Conservation (phyloP, 2,329 filamentous ascomycete genomes). For the Hawksworthiomyces lignivorus region DNA sequence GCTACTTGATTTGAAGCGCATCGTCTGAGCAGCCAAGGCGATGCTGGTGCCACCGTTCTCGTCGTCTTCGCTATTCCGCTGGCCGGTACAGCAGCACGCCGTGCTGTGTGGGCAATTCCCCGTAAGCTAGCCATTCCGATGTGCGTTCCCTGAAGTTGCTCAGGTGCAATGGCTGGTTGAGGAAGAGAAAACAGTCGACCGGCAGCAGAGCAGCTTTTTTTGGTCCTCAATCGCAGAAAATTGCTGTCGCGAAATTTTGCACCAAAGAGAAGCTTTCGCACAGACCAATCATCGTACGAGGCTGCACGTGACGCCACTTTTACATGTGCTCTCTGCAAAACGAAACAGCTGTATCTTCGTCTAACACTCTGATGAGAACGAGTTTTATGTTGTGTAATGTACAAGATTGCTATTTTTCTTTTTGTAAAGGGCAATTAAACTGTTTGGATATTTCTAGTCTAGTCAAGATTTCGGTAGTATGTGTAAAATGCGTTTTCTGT, state of each 20-base stretch:
- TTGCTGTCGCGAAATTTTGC: conserved; percentile 6
- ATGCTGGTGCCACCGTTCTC: conserved; percentile 5
- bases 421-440: too few relatives aligned
- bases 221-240: conserved; percentile 5
- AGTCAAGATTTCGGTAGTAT: too few relatives aligned
- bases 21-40: conserved; percentile 26
- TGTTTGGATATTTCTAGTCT: too few relatives aligned
- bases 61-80: not conserved
- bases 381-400: too few relatives aligned
- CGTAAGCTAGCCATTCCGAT: conserved; percentile 33
- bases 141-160: not conserved
- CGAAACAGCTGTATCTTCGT: too few relatives aligned
- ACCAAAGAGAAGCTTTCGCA: too few relatives aligned
- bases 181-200: not conserved
- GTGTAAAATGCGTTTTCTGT: too few relatives aligned
- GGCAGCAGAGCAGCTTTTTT: not conserved
- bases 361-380: too few relatives aligned
- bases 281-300: too few relatives aligned
- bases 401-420: too few relatives aligned
- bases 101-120: conserved; percentile 28
- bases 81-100: conserved; percentile 8
- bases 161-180: conserved; percentile 1
- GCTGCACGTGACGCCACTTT: too few relatives aligned
- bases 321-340: too few relatives aligned
- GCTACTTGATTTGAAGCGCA: conserved; percentile 40